Evolutionary conservation across 352 stramenopile genomes (phyloP).

Genomic region (Phytophthora sp.): DNA sequence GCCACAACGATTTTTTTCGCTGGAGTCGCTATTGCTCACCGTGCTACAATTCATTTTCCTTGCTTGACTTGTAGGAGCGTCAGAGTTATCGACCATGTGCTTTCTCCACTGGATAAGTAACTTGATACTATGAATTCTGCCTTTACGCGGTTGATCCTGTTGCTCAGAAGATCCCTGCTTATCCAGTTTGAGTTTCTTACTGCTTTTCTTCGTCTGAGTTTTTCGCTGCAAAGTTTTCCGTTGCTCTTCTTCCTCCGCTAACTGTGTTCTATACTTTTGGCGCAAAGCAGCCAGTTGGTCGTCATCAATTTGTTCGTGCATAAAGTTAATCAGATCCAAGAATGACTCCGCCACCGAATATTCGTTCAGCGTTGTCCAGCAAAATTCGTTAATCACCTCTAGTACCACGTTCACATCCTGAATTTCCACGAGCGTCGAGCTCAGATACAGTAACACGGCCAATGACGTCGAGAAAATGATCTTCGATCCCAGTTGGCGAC

Average conservation of each 20-base stretch:
- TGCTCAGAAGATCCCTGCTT: constrained; percentile 33
- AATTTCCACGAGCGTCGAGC: constrained; percentile 71
- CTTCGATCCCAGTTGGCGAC: constrained; percentile 53
- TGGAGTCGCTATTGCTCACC: constrained; percentile 27
- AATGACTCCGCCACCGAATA: constrained; percentile 80
- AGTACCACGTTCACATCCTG: constrained; percentile 76
- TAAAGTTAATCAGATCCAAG: constrained; percentile 73
- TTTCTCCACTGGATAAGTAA: constrained; percentile 79
- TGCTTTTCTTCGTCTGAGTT: constrained; percentile 49
- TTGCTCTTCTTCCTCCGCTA: constrained; percentile 66
- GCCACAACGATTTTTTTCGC: constrained; percentile 26
- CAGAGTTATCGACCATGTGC: constrained; percentile 33
- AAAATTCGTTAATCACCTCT: constrained; percentile 84
- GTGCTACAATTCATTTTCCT: constrained; percentile 33
- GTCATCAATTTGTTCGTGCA: constrained; percentile 71
- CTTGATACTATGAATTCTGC: constrained; percentile 66
- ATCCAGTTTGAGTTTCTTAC: constrained; percentile 36
- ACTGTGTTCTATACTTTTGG: constrained; percentile 61
- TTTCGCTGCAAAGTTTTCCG: constrained; percentile 57
- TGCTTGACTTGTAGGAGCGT: constrained; percentile 10
- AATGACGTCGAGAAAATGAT: constrained; percentile 80
- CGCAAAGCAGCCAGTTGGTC: constrained; percentile 57
- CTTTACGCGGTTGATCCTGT: constrained; percentile 41
- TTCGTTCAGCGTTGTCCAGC: constrained; percentile 69
- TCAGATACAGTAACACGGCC: constrained; percentile 79